Evolutionary conservation across 306 rosid species (phyloP).

Genomic region (Lupinus albus): DNA sequence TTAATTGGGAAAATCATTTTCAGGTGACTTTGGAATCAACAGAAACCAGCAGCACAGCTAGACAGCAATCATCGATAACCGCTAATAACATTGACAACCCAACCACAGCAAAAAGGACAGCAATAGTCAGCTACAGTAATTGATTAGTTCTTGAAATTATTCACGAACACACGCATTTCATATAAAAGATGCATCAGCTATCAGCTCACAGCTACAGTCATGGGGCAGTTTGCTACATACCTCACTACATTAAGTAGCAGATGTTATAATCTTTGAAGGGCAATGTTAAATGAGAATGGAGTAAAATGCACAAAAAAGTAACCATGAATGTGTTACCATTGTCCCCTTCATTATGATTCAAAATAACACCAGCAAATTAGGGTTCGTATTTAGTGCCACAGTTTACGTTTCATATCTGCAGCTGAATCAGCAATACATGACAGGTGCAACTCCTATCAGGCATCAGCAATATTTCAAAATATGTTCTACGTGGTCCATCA

Average conservation of each 20-base stretch:
- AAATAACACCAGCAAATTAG: conserved; percentile 45
- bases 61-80: conserved; percentile 46
- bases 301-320: conserved; percentile 38
- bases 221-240: conserved; percentile 51
- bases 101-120: conserved; percentile 55
- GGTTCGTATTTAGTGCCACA: conserved; percentile 45
- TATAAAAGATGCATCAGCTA: conserved; percentile 56
- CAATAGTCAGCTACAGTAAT: conserved; percentile 55
- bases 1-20: conserved; percentile 12
- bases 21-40: conserved; percentile 44
- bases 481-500: conserved; percentile 52
- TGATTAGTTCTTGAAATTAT: conserved; percentile 49
- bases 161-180: conserved; percentile 53
- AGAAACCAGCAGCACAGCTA: conserved; percentile 49
- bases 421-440: conserved; percentile 45
- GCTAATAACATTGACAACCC: conserved; percentile 52
- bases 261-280: conserved; percentile 43
- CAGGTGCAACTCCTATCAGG: conserved; percentile 54
- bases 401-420: conserved; percentile 44
- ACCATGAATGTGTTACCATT: conserved; percentile 52
- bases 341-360: conserved; percentile 37
- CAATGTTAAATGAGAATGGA: conserved; percentile 36
- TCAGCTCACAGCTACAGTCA: conserved; percentile 61
- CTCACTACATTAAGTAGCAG: conserved; percentile 63
- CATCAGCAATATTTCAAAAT: conserved; percentile 54